Evolutionary conservation across 306 rosid genomes (phyloP).

Genomic region (Medicago arabica): DNA sequence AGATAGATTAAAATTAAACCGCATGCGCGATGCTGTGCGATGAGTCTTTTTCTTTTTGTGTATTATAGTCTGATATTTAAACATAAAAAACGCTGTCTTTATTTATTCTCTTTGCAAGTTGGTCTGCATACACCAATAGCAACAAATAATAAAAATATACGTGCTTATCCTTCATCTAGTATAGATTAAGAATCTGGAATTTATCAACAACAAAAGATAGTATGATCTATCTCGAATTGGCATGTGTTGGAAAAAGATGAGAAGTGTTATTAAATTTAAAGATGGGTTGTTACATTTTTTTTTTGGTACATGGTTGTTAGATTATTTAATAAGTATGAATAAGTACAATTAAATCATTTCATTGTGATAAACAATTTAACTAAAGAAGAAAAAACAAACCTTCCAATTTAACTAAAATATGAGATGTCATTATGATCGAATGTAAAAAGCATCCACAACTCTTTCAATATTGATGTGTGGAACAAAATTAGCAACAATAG

Average conservation of each 20-base stretch:
- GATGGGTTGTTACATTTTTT: not conserved
- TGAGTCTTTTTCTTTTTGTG: not conserved
- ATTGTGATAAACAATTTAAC: too few species aligned
- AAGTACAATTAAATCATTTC: too few species aligned
- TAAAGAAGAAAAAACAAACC: too few species aligned
- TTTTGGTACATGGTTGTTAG: too few species aligned
- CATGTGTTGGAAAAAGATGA: not conserved
- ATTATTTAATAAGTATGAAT: too few species aligned
- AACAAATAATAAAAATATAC: not conserved
- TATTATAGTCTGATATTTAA: not conserved
- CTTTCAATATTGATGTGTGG: too few species aligned
- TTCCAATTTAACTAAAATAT: too few species aligned
- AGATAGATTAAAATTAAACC: not conserved
- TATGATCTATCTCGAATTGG: not conserved
- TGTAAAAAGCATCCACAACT: too few species aligned
- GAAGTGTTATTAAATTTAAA: not conserved
- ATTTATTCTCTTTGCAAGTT: constrained; percentile 5
- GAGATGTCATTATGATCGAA: too few species aligned
- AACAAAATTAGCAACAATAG: too few species aligned
- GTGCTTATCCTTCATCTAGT: not conserved
- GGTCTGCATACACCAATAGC: not conserved
- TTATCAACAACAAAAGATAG: not conserved
- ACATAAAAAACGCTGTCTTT: not conserved
- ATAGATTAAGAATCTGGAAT: not conserved
- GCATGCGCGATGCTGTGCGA: not conserved